Conservation (phyloP, 129 eudicot species). For the Helichrysum umbraculigerum region DNA sequence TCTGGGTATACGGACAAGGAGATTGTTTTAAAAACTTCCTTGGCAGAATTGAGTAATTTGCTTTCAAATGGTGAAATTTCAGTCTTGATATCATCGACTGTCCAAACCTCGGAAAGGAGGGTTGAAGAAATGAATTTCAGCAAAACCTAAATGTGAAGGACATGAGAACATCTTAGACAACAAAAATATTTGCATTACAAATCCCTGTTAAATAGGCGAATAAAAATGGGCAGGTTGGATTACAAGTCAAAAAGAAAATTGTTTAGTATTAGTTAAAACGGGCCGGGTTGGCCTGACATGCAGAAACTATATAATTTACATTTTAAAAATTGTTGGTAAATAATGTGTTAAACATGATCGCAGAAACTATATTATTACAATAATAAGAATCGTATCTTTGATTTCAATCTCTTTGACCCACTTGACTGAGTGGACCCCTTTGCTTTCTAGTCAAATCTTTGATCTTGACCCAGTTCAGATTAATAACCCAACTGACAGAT, state of each 20-base stretch:
- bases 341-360: background rate
- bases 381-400: background rate
- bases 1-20: constrained; percentile 63
- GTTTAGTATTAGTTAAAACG: background rate
- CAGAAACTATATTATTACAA: background rate
- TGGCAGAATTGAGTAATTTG: constrained; percentile 57
- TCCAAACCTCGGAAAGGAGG: constrained; percentile 84
- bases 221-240: background rate
- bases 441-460: background rate
- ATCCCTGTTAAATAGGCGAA: background rate
- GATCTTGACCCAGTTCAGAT: background rate
- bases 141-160: constrained; percentile 60
- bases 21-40: constrained; percentile 54
- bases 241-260: background rate
- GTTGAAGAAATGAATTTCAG: constrained; percentile 62
- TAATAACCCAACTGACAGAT: background rate
- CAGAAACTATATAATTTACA: background rate
- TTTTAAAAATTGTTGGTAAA: background rate
- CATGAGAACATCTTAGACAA: background rate
- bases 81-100: constrained; percentile 62
- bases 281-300: background rate
- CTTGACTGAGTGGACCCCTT: background rate
- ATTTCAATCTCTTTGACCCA: background rate
- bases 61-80: constrained; percentile 60
- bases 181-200: background rate